Base-by-base conservation (phyloP, 371 early-diverging fungal genomes). In the Amoeboradix gromovi region DNA sequence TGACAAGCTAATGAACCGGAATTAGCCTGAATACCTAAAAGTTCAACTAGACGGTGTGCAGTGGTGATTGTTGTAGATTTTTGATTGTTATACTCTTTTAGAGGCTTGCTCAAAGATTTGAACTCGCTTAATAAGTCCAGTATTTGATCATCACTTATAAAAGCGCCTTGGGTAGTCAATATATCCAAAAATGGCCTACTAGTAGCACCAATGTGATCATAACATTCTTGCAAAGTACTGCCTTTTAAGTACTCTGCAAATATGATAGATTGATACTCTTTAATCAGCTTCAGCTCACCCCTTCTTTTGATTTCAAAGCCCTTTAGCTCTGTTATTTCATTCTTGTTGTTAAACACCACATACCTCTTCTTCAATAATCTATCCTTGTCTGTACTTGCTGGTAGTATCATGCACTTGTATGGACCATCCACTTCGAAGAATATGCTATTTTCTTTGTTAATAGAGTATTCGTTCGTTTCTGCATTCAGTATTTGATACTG, bases 341-440 rank as follows among this genome's bases (percentile, higher is more conserved):
- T 94, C 71, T 98, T 90, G 67, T 85, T 78, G 75, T 98, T 92
- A 76, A 98, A 96, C 1, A 98, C 98, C 0, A 96, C 97, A 76
- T 99, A 98, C 17, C 98, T 84, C 78, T 98, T 98, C 75, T 98
- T 99, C 66, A 98, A 79, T 31, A 94, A 77, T 76, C 92, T 95
- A 75, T 94, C 95, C 74, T 91, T 97, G 73, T 92, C 92, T 30
- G 89, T 91, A 31, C 96, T 94, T 1, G 96, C 80, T 12, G 99
- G 99, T 68, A 99, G 75, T 69, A 98, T 89, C 98, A 99, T 98
- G 29, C 96, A 98, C 30, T 88, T 86, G 76, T 98, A 99, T 16
- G 99, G 99, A 1, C 99, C 99, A 75, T 99, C 98, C 66, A 98
- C 93, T 78, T 98, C 98, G 74, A 98, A 98, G 72, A 92, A 91